Base-by-base conservation (phyloP, 2,329 filamentous ascomycete species). In the Leptosphaerulina australis region DNA sequence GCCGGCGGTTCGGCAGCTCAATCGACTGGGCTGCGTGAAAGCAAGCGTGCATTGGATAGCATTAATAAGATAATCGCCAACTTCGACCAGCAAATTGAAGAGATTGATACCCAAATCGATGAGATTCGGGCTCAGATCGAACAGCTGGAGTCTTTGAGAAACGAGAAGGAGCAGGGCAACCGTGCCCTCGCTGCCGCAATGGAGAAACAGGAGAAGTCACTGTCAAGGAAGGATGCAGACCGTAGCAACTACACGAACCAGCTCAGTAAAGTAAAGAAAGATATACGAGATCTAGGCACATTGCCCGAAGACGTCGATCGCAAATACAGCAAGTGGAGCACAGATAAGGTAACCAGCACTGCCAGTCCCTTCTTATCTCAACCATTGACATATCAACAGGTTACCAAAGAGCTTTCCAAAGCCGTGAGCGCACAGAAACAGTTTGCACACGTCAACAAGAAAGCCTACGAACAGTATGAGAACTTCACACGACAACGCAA, bases 401-500 rank as follows among this genome's bases (percentile, higher is more conserved):
- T 50, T 70, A 60, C 74, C 68, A 44, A 80, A 81, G 44, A 87
- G 48, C 83, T 97, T 18, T 91, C 94, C 76, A 95, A 92, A 67
- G 91, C 93, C 66, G 95, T 96, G 57, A 90, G 96, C 63, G 86
- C 89, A 0, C 80, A 97, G 45, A 97, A 97, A 77, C 96, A 97
- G 71, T 97, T 94, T 77, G 91, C 91, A 46, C 91, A 97, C 66
- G 92, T 99, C 76, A 99, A 99, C 83, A 99, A 97, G 78, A 97
- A 99, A 77, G 94, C 94, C 0, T 96, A 97, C 69, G 95, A 99
- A 75, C 94, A 99, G 73, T 99, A 97, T 78, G 95, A 93, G 77
- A 96, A 87, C 76, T 99, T 97, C 72, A 97, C 93, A 6, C 88
- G 87, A 40, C 91, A 97, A 74, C 88, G 95, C 49, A 92, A 96